These are phyloP conservation scores for Rosa chinensis DNA, from an alignment of 306 rosid genomes.

Conservation along the genomic window DNA sequence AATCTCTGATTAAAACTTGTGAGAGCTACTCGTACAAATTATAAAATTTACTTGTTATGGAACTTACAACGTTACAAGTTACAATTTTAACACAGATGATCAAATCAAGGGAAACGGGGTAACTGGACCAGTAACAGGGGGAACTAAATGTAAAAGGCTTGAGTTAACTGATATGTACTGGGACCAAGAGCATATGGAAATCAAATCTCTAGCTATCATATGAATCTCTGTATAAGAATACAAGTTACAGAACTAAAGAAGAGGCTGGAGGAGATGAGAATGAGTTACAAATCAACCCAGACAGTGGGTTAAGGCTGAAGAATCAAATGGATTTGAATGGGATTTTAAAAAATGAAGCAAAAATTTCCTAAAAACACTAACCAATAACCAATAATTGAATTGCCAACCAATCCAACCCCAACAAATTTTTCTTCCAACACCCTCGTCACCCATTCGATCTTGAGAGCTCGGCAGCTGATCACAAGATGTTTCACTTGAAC, in stretches of 20 bases:
- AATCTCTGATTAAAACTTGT: not conserved
- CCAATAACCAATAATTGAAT: constrained; percentile 47
- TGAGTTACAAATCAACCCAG: constrained; percentile 43
- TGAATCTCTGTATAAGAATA: constrained; percentile 26
- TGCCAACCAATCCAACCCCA: constrained; percentile 38
- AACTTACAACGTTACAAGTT: too few species aligned
- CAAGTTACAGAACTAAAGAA: constrained; percentile 26
- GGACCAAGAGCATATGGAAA: not conserved
- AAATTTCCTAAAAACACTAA: constrained; percentile 36
- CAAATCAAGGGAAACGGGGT: not conserved
- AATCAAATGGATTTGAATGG: constrained; percentile 55
- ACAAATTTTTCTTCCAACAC: constrained; percentile 30
- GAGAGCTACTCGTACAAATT: not conserved
- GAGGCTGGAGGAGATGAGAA: constrained; percentile 5
- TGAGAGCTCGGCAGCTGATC: constrained; percentile 24
- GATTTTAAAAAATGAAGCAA: constrained; percentile 31
- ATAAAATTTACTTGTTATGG: not conserved
- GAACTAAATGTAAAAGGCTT: not conserved
- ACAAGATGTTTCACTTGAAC: constrained; percentile 11
- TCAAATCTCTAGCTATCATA: constrained; percentile 13
- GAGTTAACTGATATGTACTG: not conserved
- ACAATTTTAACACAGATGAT: not conserved
- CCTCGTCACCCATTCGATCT: constrained; percentile 30
- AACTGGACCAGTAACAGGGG: not conserved
- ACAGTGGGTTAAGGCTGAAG: constrained; percentile 40